Evolutionary conservation across 1,139 yeast genomes (phyloP), one percentile per base, ranked within the genome.

Genomic region (Meyerozyma elateridarum): DNA sequence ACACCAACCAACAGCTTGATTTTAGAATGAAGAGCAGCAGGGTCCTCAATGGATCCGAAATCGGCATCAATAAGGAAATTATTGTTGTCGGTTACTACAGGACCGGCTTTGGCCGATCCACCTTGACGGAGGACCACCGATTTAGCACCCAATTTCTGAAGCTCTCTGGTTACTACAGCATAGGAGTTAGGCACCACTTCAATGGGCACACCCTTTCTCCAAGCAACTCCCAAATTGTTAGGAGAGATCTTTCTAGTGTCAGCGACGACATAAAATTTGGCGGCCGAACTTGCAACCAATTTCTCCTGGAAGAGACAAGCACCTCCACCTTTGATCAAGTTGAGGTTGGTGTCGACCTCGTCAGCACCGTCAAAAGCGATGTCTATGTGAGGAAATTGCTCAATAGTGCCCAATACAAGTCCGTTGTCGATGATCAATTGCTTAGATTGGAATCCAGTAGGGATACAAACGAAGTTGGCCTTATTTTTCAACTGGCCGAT

Each of bases 351-450:
- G 54, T 91, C 98, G 36, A 89, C 93, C 57, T 93, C 99, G 59
- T 93, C 99, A 6, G 98, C 98, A 27, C 99, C 99, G 57, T 93
- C 99, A 54, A 93, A 91, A 3, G 96, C 96, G 47, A 91, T 78
- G 53, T 91, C 98, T 27, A 93, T 64, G 20, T 72, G 70, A 2
- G 88, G 79, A 47, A 64, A 80, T 61, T 85, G 89, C 51, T 91
- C 97, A 42, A 91, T 76, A 5, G 84, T 65, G 1, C 95, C 96
- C 44, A 89, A 68, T 22, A 56, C 70, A 45, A 93, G 70, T 0
- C 94, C 94, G 47, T 88, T 89, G 35, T 76, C 83, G 37, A 85
- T 67, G 45, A 93, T 88, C 46, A 93, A 71, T 49, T 81, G 87
- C 49, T 84, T 83, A 31, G 95, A 83, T 61, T 93, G 99, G 69